These are phyloP conservation scores for Penicillium arizonense DNA, from an alignment of 495 filamentous ascomycete genomes.

Conservation along the genomic window DNA sequence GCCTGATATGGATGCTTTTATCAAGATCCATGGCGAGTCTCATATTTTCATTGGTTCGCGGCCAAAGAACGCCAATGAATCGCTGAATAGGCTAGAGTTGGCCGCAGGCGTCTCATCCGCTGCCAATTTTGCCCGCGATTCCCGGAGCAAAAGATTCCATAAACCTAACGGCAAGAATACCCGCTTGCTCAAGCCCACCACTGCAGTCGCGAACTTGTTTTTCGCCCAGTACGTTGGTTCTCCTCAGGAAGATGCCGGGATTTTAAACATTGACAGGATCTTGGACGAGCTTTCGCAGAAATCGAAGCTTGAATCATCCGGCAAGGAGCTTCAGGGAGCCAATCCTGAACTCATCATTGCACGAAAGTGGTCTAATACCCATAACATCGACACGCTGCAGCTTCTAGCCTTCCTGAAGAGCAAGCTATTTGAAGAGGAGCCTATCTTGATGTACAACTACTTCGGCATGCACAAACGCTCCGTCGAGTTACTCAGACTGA, in stretches of 20 bases:
- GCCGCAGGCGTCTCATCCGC: conserved; percentile 26
- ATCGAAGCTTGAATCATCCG: conserved; percentile 7
- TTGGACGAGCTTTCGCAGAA: conserved; percentile 25
- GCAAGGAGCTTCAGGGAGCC: conserved; percentile 9
- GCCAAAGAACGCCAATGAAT: conserved; percentile 25
- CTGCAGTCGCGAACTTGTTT: conserved; percentile 25
- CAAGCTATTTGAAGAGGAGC: conserved; percentile 29
- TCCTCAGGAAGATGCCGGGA: conserved; percentile 13
- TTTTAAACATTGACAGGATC: conserved; percentile 20
- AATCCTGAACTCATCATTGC: conserved; percentile 17
- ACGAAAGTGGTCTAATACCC: conserved; percentile 23
- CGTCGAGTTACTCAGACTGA: conserved; percentile 25
- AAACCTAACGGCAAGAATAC: conserved; percentile 24
- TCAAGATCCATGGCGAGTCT: conserved; percentile 33
- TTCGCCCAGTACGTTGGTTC: conserved; percentile 17
- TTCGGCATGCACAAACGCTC: conserved; percentile 33
- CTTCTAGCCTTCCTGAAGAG: conserved; percentile 27
- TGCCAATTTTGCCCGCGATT: conserved; percentile 26
- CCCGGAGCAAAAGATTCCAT: conserved; percentile 18
- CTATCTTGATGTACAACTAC: conserved; percentile 27
- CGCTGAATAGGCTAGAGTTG: conserved; percentile 27
- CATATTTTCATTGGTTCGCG: conserved; percentile 30
- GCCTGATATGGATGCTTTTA: conserved; percentile 35
- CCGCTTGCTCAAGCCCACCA: conserved; percentile 20
- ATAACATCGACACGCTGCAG: conserved; percentile 24